Conservation (phyloP, 306 rosid species). For the Hippophae rhamnoides region DNA sequence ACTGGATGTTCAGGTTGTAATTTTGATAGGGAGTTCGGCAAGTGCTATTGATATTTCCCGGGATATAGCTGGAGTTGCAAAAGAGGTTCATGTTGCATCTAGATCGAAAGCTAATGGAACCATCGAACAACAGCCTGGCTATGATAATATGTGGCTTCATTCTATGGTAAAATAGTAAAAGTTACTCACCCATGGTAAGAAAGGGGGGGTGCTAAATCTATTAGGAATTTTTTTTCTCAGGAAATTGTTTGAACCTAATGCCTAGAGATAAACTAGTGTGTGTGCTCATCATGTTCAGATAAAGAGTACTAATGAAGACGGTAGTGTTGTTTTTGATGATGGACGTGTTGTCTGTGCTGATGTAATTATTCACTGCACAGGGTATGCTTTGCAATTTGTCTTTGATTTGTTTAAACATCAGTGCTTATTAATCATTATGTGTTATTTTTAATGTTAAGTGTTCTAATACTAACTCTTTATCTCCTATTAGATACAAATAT, state of each 20-base stretch:
- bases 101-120: constrained; percentile 28
- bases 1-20: constrained; percentile 35
- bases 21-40: constrained; percentile 52
- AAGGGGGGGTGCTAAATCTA: background rate
- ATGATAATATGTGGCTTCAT: constrained; percentile 57
- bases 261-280: background rate
- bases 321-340: constrained; percentile 15
- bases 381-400: constrained; percentile 4
- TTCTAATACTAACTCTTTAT: background rate
- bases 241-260: background rate
- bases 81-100: constrained; percentile 66
- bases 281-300: constrained; percentile 6
- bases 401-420: background rate
- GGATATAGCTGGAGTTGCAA: constrained; percentile 54
- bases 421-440: too few relatives aligned
- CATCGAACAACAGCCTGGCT: constrained; percentile 30
- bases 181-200: background rate
- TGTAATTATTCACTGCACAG: constrained; percentile 17
- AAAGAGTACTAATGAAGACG: constrained; percentile 7
- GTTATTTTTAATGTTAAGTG: too few relatives aligned
- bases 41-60: constrained; percentile 64
- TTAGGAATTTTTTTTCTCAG: background rate
- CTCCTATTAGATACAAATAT: constrained; percentile 8
- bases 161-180: constrained; percentile 39
- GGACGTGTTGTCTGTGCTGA: constrained; percentile 9